phyloP scores from a whole-genome alignment of 2,329 filamentous ascomycete genomes.

The Penicillium sp. region DNA sequence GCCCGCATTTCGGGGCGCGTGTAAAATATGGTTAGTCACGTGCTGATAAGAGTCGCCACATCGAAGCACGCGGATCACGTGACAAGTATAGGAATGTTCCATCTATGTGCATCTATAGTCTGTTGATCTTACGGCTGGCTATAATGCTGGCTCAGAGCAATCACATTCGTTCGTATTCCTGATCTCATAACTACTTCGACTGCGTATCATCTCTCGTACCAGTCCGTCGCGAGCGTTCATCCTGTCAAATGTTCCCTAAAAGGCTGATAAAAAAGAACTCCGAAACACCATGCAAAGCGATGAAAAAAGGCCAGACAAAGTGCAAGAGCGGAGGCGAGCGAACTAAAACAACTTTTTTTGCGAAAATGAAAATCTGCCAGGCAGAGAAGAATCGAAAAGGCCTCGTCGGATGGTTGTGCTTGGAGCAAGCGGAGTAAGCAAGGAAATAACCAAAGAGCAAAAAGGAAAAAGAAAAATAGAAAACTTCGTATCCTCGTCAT shows the following conservation, averaged over 20 bases:
- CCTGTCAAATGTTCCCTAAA: conserved; percentile 5
- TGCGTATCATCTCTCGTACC: conserved; percentile 8
- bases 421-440: neutral
- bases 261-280: conserved; percentile 15
- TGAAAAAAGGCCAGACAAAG: conserved; percentile 12
- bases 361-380: conserved; percentile 13
- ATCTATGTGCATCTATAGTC: neutral
- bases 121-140: neutral
- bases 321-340: conserved; percentile 16
- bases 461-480: conserved; percentile 7
- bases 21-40: conserved; percentile 16
- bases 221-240: conserved; percentile 7
- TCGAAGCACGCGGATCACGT: neutral
- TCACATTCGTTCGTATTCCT: conserved; percentile 16
- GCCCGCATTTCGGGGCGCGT: conserved; percentile 16
- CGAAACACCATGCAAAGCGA: conserved; percentile 23
- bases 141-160: neutral
- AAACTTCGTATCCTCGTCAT: conserved; percentile 22
- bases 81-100: neutral
- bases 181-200: conserved; percentile 6
- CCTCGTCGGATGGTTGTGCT: conserved; percentile 13
- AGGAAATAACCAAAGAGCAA: neutral
- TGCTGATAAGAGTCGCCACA: conserved; percentile 15
- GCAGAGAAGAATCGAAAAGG: conserved; percentile 22
- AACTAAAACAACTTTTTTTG: conserved; percentile 22